Evolutionary conservation across 73 alveolate species (phyloP), one percentile per base, ranked within the genome.

Genomic region (Paramecium biaurelia): DNA sequence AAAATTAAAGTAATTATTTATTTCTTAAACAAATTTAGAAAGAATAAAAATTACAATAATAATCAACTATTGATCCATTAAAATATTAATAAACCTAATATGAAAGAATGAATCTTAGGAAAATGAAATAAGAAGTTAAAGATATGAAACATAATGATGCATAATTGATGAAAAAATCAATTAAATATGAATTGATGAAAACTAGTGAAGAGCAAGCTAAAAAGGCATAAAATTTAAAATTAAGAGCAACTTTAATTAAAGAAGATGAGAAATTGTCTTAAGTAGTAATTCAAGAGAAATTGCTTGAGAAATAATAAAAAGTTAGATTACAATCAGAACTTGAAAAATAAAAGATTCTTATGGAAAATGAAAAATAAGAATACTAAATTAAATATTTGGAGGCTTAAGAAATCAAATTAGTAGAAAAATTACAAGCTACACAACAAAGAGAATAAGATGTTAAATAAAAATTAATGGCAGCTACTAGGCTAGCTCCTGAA

Each of bases 101-200:
- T 42, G 90, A 79, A 47, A 79, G 90, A 42, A 43, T 43, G 74
- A 21, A 41, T 21, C 45, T 79, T 26, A 79, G 47, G 28, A 43
- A 47, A 43, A 43, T 79, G 76, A 79, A 79, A 41, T 28, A 79
- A 47, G 70, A 79, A 23, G 74, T 79, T 6, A 41, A 41, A 41
- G 70, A 79, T 43, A 79, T 26, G 76, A 79, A 79, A 34, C 70
- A 79, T 24, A 24, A 38, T 79, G 90, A 79, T 23, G 90, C 90
- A 37, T 42, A 42, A 26, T 9, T 42, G 47, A 30, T 79, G 49
- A 79, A 43, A 79, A 23, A 30, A 9, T 43, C 45, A 9, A 20
- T 43, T 12, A 23, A 24, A 47, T 23, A 41, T 7, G 90, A 79
- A 23, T 24, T 42, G 26, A 41, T 30, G 74, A 79, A 26, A 47